phyloP scores from a whole-genome alignment of 768 basidiomycete genomes.

The Leccinum arenicola region DNA sequence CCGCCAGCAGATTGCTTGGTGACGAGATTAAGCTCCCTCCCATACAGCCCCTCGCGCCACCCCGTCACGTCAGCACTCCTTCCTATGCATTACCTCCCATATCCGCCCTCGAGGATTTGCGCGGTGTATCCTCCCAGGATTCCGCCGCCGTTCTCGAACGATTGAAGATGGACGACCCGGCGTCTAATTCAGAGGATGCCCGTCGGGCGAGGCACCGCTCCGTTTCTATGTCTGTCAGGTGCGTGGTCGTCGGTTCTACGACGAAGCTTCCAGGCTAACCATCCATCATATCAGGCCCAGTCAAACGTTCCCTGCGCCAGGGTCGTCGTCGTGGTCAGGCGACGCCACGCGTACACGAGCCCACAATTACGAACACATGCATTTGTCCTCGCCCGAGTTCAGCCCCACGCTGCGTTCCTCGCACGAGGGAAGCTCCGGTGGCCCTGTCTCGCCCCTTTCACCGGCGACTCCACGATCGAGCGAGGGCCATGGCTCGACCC shows the following conservation, averaged over 20 bases:
- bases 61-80: slow-evolving; percentile 30
- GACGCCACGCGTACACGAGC: slow-evolving; percentile 16
- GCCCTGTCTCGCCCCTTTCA: slow-evolving; percentile 48
- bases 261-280: slow-evolving; percentile 1
- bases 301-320: slow-evolving; percentile 18
- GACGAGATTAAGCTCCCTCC: slow-evolving; percentile 42
- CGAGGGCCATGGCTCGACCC: slow-evolving; percentile 15
- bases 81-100: slow-evolving; percentile 65
- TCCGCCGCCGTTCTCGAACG: slow-evolving; percentile 66
- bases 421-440: slow-evolving; percentile 46
- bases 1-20: slow-evolving; percentile 23
- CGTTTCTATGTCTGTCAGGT: slow-evolving; percentile 40
- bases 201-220: slow-evolving; percentile 45
- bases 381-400: slow-evolving; percentile 16
- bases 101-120: slow-evolving; percentile 62
- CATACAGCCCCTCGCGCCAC: slow-evolving; percentile 35
- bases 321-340: slow-evolving; percentile 27
- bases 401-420: slow-evolving; percentile 30
- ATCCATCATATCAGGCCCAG: slow-evolving; percentile 9
- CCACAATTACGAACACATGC: slow-evolving; percentile 14
- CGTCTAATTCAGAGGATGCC: slow-evolving; percentile 17
- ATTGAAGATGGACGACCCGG: slow-evolving; percentile 52
- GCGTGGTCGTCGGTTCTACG: not conserved
- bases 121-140: slow-evolving; percentile 49
- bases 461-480: slow-evolving; percentile 54